These are phyloP conservation scores for Penicillium malachiteum DNA, from an alignment of 495 filamentous ascomycete species.

Conservation along the genomic window DNA sequence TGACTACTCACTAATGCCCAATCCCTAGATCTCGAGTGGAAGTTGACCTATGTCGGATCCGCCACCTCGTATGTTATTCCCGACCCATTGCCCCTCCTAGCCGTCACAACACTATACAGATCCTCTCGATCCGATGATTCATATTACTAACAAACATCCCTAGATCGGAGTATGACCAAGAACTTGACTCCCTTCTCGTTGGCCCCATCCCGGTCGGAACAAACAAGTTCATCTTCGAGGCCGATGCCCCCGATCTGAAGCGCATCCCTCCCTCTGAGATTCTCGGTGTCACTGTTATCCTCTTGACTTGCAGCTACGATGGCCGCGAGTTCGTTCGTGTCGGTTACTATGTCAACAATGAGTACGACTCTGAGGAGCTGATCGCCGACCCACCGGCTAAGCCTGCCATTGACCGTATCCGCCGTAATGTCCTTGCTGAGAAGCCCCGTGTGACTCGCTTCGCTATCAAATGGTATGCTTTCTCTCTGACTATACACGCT, in stretches of 20 bases:
- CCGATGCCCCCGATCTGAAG: constrained; percentile 82
- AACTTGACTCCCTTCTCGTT: constrained; percentile 93
- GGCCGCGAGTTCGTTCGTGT: constrained; percentile 96
- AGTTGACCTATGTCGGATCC: constrained; percentile 97
- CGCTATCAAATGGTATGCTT: constrained; percentile 92
- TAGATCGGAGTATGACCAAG: constrained; percentile 94
- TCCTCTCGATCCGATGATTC: not conserved
- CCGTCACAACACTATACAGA: not conserved
- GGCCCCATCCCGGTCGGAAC: constrained; percentile 94
- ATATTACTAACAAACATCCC: constrained; percentile 18
- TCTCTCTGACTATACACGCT: not conserved
- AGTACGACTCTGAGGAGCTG: constrained; percentile 91
- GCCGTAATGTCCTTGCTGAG: constrained; percentile 88
- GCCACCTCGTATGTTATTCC: constrained; percentile 76
- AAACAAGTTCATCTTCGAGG: constrained; percentile 98
- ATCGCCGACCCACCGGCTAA: constrained; percentile 84
- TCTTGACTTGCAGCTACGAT: constrained; percentile 95
- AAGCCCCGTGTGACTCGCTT: constrained; percentile 97
- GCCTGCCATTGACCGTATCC: constrained; percentile 86
- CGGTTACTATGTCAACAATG: constrained; percentile 98
- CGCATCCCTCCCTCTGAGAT: constrained; percentile 93
- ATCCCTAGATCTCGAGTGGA: constrained; percentile 90
- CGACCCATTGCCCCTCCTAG: constrained; percentile 8
- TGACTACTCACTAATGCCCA: constrained; percentile 5
- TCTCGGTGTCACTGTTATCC: constrained; percentile 93